Percentiles rank a stretch among this genome's conserved stretches.
These are phyloP conservation scores for Cryptococcus jaspeensis DNA, from an alignment of 1,284 basidiomycete species.

Conservation along the genomic window DNA sequence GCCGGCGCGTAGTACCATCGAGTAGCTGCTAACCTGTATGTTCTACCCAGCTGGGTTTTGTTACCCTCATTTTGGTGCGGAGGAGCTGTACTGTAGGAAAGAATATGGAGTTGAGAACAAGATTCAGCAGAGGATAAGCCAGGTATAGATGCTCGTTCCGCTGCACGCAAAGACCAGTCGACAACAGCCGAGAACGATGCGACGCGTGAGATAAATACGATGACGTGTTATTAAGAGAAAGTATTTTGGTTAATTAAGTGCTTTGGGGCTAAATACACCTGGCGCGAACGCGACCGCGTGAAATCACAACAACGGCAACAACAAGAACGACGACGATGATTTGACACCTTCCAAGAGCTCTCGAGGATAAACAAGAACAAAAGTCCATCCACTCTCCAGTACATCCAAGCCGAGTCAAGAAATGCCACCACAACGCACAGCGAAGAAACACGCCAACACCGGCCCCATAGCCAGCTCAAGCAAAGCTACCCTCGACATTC, in stretches of 20 bases:
- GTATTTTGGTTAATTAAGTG: neutral
- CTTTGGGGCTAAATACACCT: neutral
- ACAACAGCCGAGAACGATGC: neutral
- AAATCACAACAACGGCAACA: slow-evolving; percentile 1
- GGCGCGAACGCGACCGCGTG: neutral
- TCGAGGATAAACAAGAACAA: neutral
- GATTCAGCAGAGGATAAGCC: too few species aligned
- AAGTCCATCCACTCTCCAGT: neutral
- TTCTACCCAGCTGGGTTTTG: slow-evolving; percentile 51
- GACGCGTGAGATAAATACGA: neutral
- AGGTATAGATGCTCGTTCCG: too few species aligned
- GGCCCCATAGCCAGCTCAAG: slow-evolving; percentile 24
- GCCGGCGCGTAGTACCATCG: neutral
- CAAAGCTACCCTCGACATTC: slow-evolving; percentile 33
- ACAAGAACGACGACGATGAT: too few species aligned
- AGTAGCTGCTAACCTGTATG: slow-evolving; percentile 36
- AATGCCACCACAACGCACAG: slow-evolving; percentile 1
- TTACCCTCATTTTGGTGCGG: slow-evolving; percentile 48
- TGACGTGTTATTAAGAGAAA: neutral
- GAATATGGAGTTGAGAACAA: neutral
- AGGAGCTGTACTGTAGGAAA: neutral
- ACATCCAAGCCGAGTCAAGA: neutral
- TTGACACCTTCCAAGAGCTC: too few species aligned
- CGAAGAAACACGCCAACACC: neutral
- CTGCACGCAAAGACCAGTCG: too few species aligned